A percentile compares a stretch with the other conserved stretches of the same genome.
Conservation (phyloP, 2,329 filamentous ascomycete species). For the Aspergillus transmontanensis region DNA sequence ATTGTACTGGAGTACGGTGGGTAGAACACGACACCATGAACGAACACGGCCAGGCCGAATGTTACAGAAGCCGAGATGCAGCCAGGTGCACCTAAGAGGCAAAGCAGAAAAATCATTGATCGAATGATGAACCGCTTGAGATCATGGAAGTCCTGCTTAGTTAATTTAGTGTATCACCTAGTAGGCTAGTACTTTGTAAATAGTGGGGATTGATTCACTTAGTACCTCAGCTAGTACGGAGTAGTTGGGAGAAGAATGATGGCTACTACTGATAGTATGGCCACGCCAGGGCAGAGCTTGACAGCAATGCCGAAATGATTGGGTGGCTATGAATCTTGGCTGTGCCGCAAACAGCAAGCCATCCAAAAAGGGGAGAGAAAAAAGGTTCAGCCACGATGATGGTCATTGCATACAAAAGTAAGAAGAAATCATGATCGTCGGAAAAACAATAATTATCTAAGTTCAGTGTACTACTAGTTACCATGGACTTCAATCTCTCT, state of each 20-base stretch:
- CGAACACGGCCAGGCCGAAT: constrained; percentile 17
- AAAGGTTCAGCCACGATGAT: constrained; percentile 5
- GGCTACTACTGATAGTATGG: neutral
- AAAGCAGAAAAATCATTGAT: neutral
- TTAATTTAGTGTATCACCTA: neutral
- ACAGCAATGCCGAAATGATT: constrained; percentile 1
- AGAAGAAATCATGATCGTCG: neutral
- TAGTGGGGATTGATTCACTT: neutral
- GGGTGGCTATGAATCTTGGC: constrained; percentile 1
- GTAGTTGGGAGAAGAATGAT: neutral
- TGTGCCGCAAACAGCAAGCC: neutral
- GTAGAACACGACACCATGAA: constrained; percentile 15
- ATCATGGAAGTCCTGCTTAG: neutral
- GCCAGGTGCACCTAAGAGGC: constrained; percentile 12
- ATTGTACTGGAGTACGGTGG: constrained; percentile 7
- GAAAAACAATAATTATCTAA: neutral
- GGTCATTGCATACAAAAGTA: neutral
- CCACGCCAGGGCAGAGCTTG: constrained; percentile 2
- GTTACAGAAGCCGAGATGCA: constrained; percentile 5
- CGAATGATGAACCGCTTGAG: neutral
- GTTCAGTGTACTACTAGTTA: neutral
- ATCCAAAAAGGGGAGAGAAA: neutral
- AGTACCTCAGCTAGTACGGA: neutral
- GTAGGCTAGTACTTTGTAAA: neutral
- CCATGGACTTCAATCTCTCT: neutral